These are phyloP conservation scores for Endocalyx cinctus DNA, from an alignment of 2,329 filamentous ascomycete species.

Conservation along the genomic window DNA sequence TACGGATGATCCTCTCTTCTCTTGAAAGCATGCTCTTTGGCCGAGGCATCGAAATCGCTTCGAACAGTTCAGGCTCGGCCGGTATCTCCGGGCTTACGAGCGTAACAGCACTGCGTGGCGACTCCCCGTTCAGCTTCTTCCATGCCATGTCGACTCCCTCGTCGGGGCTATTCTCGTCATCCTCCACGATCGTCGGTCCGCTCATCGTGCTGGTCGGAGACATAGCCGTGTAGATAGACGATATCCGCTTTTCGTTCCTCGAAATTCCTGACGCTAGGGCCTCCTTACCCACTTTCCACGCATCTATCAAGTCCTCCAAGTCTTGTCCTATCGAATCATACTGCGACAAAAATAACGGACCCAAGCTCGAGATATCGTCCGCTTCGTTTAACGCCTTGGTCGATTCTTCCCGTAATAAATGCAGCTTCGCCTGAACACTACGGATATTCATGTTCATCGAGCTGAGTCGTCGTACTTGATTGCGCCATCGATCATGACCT, in stretches of 20 bases:
- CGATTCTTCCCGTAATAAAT: slow-evolving; percentile 85
- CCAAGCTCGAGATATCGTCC: slow-evolving; percentile 68
- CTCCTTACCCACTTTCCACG: slow-evolving; percentile 86
- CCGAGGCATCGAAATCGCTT: slow-evolving; percentile 75
- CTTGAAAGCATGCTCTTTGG: slow-evolving; percentile 69
- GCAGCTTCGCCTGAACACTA: slow-evolving; percentile 89
- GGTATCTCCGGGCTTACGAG: slow-evolving; percentile 52
- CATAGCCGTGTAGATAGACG: slow-evolving; percentile 52
- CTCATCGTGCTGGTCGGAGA: slow-evolving; percentile 62
- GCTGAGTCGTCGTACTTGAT: slow-evolving; percentile 82
- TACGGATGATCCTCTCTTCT: slow-evolving; percentile 82
- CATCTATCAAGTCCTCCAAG: slow-evolving; percentile 71
- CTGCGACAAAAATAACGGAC: slow-evolving; percentile 74
- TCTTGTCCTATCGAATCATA: slow-evolving; percentile 94
- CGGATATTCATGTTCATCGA: slow-evolving; percentile 86
- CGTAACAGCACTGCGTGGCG: slow-evolving; percentile 46
- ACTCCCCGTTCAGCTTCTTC: slow-evolving; percentile 71
- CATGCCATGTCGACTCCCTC: slow-evolving; percentile 56
- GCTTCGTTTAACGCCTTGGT: slow-evolving; percentile 73
- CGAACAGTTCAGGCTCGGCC: slow-evolving; percentile 78
- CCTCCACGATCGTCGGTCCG: slow-evolving; percentile 62
- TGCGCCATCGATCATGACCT: slow-evolving; percentile 76
- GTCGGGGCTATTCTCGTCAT: slow-evolving; percentile 44
- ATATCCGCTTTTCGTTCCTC: slow-evolving; percentile 68
- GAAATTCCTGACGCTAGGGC: slow-evolving; percentile 78